Evolutionary conservation across 1,284 basidiomycete species (phyloP).

Genomic region (Farysia itapuensis): DNA sequence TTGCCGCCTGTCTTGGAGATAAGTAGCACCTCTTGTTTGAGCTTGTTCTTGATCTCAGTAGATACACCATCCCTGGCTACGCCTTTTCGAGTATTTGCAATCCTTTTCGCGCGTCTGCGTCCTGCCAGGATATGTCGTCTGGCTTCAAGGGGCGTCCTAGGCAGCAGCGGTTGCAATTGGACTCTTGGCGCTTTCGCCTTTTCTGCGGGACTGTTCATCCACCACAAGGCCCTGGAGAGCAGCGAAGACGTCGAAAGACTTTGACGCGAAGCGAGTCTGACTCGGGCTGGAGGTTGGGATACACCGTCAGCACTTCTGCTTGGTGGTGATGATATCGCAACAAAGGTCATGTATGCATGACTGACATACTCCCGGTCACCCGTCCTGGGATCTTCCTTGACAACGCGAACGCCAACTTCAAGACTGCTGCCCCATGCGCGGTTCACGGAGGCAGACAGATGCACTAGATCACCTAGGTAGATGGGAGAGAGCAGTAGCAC

Average conservation of each 20-base stretch:
- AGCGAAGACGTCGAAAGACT: constrained; percentile 6
- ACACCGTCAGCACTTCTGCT: not conserved
- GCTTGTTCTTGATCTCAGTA: constrained; percentile 31
- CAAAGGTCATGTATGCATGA: constrained; percentile 61
- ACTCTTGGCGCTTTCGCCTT: constrained; percentile 24
- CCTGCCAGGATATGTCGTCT: constrained; percentile 61
- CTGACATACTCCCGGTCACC: constrained; percentile 56
- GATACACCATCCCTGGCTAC: constrained; percentile 41
- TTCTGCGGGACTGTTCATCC: not conserved
- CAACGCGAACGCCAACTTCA: constrained; percentile 60
- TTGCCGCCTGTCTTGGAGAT: constrained; percentile 23
- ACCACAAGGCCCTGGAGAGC: constrained; percentile 1
- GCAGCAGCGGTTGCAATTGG: constrained; percentile 47
- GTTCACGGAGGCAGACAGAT: constrained; percentile 59
- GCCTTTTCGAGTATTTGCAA: constrained; percentile 42
- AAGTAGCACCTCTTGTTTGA: constrained; percentile 46
- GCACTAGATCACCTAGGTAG: constrained; percentile 49
- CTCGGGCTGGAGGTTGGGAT: constrained; percentile 18
- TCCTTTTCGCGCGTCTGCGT: constrained; percentile 55
- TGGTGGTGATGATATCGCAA: constrained; percentile 39
- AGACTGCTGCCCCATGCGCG: constrained; percentile 59
- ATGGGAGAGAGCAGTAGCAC: constrained; percentile 54
- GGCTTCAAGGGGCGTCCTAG: constrained; percentile 56
- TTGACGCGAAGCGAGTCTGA: constrained; percentile 36
- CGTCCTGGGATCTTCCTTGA: constrained; percentile 49